A percentile compares a stretch with the other conserved stretches of the same genome.
These are phyloP conservation scores for Quercus mongolica DNA, from an alignment of 306 rosid species.

Conservation along the genomic window DNA sequence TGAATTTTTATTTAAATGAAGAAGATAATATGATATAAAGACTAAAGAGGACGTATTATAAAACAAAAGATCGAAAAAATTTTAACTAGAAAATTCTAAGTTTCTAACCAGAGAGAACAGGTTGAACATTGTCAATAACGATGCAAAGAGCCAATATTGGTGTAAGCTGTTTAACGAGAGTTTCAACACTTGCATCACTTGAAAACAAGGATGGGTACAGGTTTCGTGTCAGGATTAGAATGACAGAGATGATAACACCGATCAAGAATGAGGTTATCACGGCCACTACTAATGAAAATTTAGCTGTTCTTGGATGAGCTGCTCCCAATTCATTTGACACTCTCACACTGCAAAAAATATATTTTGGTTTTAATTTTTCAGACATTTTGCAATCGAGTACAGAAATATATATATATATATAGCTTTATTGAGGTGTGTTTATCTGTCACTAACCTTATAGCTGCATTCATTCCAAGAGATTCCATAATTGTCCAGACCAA, in stretches of 20 bases:
- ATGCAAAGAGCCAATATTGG: constrained; percentile 74
- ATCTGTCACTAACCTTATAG: constrained; percentile 47
- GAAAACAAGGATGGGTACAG: constrained; percentile 60
- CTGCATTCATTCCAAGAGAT: constrained; percentile 61
- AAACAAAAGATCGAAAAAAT: neutral
- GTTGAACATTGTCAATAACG: constrained; percentile 70
- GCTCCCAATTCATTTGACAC: constrained; percentile 94
- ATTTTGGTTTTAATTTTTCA: neutral
- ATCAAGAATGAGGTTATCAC: constrained; percentile 39
- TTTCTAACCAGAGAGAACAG: constrained; percentile 64
- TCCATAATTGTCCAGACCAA: constrained; percentile 73
- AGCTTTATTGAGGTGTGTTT: neutral
- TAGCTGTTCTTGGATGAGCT: constrained; percentile 79
- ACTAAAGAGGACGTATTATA: too few species aligned
- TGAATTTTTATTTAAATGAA: neutral
- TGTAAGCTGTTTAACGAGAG: constrained; percentile 52
- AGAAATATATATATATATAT: neutral
- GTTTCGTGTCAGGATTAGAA: constrained; percentile 34
- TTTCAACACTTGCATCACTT: constrained; percentile 38
- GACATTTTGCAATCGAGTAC: neutral
- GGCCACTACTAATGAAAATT: constrained; percentile 66
- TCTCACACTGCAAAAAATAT: constrained; percentile 55
- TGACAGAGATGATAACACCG: constrained; percentile 33
- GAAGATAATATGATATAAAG: too few species aligned
- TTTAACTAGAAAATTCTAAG: too few species aligned